Evolutionary conservation across 768 basidiomycete genomes (phyloP).

Genomic region (Pisolithus orientalis): DNA sequence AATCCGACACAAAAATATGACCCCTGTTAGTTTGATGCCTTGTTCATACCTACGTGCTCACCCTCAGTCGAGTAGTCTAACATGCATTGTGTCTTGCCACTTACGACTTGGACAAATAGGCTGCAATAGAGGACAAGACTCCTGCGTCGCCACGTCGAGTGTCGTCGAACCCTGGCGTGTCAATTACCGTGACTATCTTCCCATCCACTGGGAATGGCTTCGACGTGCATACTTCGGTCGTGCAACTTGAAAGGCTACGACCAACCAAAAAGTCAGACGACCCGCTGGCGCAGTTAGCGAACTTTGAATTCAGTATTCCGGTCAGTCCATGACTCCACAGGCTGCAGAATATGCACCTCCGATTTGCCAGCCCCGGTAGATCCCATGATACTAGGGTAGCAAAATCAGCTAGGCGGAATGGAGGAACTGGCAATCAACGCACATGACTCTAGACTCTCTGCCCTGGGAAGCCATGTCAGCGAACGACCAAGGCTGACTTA

Average conservation of each 20-base stretch:
- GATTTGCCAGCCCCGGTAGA: conserved; percentile 12
- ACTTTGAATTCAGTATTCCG: conserved; percentile 22
- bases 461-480: not conserved
- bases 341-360: conserved; percentile 2
- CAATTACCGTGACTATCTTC: conserved; percentile 36
- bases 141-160: conserved; percentile 36
- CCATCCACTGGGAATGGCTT: conserved; percentile 36
- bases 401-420: not conserved
- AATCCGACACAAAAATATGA: conserved; percentile 53
- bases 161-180: conserved; percentile 53
- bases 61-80: not conserved
- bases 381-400: conserved; percentile 9
- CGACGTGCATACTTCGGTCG: conserved; percentile 31
- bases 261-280: conserved; percentile 36
- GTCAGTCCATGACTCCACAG: not conserved
- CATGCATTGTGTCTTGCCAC: not conserved
- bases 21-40: conserved; percentile 37
- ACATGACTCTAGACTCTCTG: conserved; percentile 2
- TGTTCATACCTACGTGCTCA: conserved; percentile 25
- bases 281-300: conserved; percentile 42
- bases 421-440: not conserved
- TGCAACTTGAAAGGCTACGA: conserved; percentile 37
- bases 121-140: conserved; percentile 39
- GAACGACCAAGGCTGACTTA: too few relatives aligned
- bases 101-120: conserved; percentile 4